These are phyloP conservation scores for Trichomonas tenax DNA, from an alignment of 208 protist genomes.

Conservation along the genomic window DNA sequence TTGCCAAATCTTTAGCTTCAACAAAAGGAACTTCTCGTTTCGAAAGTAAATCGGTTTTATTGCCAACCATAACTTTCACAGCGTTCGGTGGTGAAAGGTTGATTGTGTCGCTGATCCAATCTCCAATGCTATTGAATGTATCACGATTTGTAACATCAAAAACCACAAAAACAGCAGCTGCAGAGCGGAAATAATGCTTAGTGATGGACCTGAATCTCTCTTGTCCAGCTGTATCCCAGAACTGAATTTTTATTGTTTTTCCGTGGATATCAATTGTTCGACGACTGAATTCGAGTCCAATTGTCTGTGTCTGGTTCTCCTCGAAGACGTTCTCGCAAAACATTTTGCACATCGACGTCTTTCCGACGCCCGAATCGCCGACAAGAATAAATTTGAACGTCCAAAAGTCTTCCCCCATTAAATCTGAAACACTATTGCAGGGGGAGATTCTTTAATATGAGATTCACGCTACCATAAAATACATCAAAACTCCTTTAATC, in stretches of 20 bases:
- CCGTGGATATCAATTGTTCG: not conserved
- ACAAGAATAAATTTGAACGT: conserved; percentile 1
- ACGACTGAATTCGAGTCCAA: not conserved
- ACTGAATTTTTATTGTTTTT: not conserved
- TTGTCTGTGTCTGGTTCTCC: not conserved
- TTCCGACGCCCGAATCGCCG: not conserved
- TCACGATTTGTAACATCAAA: not conserved
- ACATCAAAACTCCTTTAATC: no score
- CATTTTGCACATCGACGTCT: not conserved
- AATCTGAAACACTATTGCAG: no score
- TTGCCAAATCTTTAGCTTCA: not conserved
- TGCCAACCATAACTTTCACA: not conserved
- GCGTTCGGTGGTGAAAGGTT: not conserved
- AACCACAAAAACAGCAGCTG: not conserved
- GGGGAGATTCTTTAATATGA: no score
- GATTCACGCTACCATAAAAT: no score
- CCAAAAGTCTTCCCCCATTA: not conserved
- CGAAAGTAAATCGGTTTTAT: not conserved
- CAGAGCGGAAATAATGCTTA: not conserved
- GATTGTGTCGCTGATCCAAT: not conserved
- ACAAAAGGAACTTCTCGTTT: not conserved
- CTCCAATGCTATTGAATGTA: not conserved
- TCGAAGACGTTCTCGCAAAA: not conserved
- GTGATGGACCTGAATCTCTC: conserved; percentile 11
- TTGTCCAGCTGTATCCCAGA: not conserved